Conservation (phyloP, 305 asterid genomes). For the Fraxinus sp. region DNA sequence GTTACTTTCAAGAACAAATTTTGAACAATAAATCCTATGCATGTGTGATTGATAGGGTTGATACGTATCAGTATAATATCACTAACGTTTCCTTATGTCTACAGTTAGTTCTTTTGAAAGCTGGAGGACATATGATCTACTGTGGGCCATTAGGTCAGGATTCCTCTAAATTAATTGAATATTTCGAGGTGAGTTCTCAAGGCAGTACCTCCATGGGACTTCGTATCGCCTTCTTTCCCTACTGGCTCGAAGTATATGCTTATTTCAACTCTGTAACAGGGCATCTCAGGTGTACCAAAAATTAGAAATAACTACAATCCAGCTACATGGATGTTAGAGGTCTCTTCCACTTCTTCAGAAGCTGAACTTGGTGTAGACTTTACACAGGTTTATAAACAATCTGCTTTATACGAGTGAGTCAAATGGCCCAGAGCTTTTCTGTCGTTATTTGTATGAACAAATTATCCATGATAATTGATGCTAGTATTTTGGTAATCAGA, state of each 20-base stretch:
- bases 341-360: constrained; percentile 71
- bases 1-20: not conserved
- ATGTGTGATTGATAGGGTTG: not conserved
- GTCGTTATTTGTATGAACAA: not conserved
- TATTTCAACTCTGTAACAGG: constrained; percentile 32
- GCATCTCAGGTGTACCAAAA: constrained; percentile 61
- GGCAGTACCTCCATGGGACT: not conserved
- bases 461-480: not conserved
- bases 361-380: constrained; percentile 63
- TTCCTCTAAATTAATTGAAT: constrained; percentile 56
- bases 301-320: constrained; percentile 68
- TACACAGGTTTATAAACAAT: constrained; percentile 56
- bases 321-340: constrained; percentile 92
- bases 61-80: not conserved
- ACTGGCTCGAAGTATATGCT: not conserved
- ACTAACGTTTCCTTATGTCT: constrained; percentile 8
- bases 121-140: constrained; percentile 74
- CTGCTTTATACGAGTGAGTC: constrained; percentile 58
- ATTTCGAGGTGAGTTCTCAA: constrained; percentile 67
- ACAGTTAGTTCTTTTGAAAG: constrained; percentile 72
- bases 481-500: not conserved
- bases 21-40: not conserved
- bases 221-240: not conserved
- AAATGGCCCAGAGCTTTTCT: not conserved
- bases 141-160: constrained; percentile 70